These are phyloP conservation scores for Aureobasidium namibiae DNA, from an alignment of 2,329 filamentous ascomycete species.

Conservation along the genomic window DNA sequence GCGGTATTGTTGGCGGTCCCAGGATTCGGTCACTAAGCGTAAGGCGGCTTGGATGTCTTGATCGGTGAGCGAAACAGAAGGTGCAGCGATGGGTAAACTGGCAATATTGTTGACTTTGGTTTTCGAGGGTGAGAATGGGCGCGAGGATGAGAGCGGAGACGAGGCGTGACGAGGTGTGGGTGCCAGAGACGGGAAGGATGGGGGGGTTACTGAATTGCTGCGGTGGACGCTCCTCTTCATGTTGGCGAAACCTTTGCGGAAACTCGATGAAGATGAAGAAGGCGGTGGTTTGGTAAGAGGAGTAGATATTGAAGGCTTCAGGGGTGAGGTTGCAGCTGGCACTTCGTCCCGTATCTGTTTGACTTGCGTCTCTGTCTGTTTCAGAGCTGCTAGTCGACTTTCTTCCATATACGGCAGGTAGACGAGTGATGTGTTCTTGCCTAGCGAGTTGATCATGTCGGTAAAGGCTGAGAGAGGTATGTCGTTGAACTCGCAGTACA, in stretches of 20 bases:
- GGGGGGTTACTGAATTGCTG: conserved; percentile 21
- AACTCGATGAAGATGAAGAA: not conserved
- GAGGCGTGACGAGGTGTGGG: conserved; percentile 2
- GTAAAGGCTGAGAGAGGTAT: conserved; percentile 64
- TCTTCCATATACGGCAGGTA: conserved; percentile 56
- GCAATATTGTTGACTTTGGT: conserved; percentile 17
- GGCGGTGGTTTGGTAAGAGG: not conserved
- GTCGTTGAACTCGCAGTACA: conserved; percentile 65
- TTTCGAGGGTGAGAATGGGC: conserved; percentile 12
- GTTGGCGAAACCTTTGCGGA: conserved; percentile 25
- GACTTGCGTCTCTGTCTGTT: conserved; percentile 49
- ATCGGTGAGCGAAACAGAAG: conserved; percentile 29
- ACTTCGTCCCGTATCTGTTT: conserved; percentile 41
- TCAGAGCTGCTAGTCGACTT: conserved; percentile 53
- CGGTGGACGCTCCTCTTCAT: conserved; percentile 25
- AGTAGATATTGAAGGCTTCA: conserved; percentile 16
- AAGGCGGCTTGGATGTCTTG: conserved; percentile 44
- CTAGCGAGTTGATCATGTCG: conserved; percentile 59
- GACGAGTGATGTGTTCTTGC: conserved; percentile 55
- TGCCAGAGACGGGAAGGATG: conserved; percentile 21
- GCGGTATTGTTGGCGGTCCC: conserved; percentile 41
- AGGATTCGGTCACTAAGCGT: conserved; percentile 40
- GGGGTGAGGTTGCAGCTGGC: conserved; percentile 13
- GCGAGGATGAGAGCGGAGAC: conserved; percentile 20
- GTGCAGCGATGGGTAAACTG: conserved; percentile 18